Percentiles rank a stretch among this genome's conserved stretches.
phyloP scores from a whole-genome alignment of 225 moss, liverwort and hornwort genomes.

The Ulota crispa region DNA sequence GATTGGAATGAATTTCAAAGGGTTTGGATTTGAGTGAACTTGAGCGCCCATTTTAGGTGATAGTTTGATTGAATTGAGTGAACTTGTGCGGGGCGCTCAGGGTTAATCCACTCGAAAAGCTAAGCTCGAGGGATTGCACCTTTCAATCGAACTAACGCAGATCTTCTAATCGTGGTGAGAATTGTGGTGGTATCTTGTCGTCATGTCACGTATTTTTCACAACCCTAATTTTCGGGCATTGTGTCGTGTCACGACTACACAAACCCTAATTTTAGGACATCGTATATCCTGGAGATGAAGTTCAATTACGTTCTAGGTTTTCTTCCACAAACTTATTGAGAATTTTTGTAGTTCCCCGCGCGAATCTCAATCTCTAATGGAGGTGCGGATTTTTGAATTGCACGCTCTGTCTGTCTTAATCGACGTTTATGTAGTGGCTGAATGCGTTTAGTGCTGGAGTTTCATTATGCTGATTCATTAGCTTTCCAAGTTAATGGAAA shows the following conservation, averaged over 20 bases:
- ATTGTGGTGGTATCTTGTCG: not conserved
- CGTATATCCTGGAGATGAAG: not conserved
- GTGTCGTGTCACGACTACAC: not conserved
- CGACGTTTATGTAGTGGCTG: not conserved
- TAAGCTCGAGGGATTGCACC: not conserved
- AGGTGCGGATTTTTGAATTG: not conserved
- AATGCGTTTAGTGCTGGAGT: not conserved
- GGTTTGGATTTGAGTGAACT: too few species aligned
- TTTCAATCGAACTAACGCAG: not conserved
- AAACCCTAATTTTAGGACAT: not conserved
- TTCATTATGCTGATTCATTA: not conserved
- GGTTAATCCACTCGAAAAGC: not conserved
- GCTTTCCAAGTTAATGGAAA: not conserved
- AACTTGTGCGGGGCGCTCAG: too few species aligned
- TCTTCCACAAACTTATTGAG: not conserved
- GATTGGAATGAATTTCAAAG: too few species aligned
- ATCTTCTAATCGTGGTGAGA: not conserved
- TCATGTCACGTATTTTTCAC: not conserved
- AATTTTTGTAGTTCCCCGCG: not conserved
- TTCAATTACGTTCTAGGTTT: not conserved
- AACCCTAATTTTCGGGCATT: not conserved
- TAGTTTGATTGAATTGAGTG: too few species aligned
- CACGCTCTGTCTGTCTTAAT: not conserved
- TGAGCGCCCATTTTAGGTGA: too few species aligned
- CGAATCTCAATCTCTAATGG: too few species aligned